Evolutionary conservation across 495 filamentous ascomycete genomes (phyloP).

Genomic region (Xylaria bambusicola): DNA sequence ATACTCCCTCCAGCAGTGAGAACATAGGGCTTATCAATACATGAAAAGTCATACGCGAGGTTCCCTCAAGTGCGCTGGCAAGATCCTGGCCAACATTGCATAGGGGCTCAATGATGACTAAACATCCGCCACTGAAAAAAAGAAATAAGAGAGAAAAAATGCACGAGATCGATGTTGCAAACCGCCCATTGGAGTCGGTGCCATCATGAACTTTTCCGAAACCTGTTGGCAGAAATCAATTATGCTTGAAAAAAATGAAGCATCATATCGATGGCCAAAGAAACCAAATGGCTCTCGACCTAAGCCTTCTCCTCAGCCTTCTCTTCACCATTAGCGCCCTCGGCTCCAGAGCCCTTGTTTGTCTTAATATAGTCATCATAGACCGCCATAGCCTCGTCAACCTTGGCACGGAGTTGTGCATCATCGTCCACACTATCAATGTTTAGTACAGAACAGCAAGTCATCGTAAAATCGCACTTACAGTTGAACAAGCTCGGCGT

Average conservation of each 20-base stretch:
- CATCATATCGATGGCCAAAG: conserved; percentile 19
- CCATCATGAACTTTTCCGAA: conserved; percentile 52
- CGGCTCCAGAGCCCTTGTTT: conserved; percentile 51
- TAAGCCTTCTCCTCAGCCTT: conserved; percentile 62
- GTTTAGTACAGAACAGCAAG: neutral
- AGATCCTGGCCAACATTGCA: conserved; percentile 31
- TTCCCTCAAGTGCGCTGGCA: conserved; percentile 21
- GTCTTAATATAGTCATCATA: conserved; percentile 98
- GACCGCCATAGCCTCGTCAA: conserved; percentile 92
- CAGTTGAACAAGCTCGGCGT: conserved; percentile 87
- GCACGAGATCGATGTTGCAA: conserved; percentile 42
- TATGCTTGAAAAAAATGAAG: conserved; percentile 31
- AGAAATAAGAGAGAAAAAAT: conserved; percentile 26
- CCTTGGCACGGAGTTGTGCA: conserved; percentile 85
- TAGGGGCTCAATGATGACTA: conserved; percentile 13
- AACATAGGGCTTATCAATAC: conserved; percentile 42
- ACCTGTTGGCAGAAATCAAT: conserved; percentile 38
- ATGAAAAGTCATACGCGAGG: conserved; percentile 30
- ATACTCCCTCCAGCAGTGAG: conserved; percentile 28
- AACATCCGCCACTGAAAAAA: conserved; percentile 20
- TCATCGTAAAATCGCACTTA: conserved; percentile 59
- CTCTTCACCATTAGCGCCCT: conserved; percentile 52
- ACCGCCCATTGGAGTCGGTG: conserved; percentile 38
- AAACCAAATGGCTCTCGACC: conserved; percentile 10
- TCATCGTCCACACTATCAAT: conserved; percentile 80